These are phyloP conservation scores for Tylopilus rubrobrunneus DNA, from an alignment of 768 basidiomycete species.

Conservation along the genomic window DNA sequence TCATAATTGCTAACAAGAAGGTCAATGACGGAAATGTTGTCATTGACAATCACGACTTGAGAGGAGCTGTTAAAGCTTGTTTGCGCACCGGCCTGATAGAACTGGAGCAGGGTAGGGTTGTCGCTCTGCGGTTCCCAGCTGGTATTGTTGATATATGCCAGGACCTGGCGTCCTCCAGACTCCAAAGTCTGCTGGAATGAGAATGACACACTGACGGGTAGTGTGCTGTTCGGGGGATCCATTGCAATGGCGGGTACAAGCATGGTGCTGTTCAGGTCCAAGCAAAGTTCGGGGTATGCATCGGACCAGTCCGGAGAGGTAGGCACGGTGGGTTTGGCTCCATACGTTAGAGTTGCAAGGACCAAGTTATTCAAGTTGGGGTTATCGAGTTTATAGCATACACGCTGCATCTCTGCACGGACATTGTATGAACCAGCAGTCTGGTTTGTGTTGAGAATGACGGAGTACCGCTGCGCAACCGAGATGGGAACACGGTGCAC, in stretches of 20 bases:
- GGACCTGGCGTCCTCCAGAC: constrained; percentile 24
- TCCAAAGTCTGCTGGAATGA: constrained; percentile 26
- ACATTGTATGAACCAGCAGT: constrained; percentile 34
- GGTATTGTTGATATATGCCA: constrained; percentile 25
- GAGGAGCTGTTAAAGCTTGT: constrained; percentile 22
- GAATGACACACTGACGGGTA: constrained; percentile 11
- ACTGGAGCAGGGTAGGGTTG: constrained; percentile 28
- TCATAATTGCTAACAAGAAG: constrained; percentile 23
- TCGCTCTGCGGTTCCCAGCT: constrained; percentile 25
- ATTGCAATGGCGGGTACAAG: constrained; percentile 24
- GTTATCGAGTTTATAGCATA: constrained; percentile 30
- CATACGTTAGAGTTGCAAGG: constrained; percentile 27
- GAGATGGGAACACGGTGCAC: constrained; percentile 40
- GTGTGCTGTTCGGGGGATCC: constrained; percentile 28
- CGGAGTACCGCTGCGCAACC: constrained; percentile 51
- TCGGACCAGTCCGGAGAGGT: constrained; percentile 28
- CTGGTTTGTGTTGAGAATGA: constrained; percentile 40
- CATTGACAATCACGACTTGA: constrained; percentile 24
- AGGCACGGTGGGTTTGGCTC: constrained; percentile 22
- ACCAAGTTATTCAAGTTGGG: constrained; percentile 28
- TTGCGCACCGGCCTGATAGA: constrained; percentile 22
- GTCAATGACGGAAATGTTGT: constrained; percentile 28
- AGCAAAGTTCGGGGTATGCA: constrained; percentile 18
- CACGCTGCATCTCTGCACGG: constrained; percentile 35
- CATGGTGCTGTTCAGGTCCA: constrained; percentile 29